Conservation (phyloP, 2,329 filamentous ascomycete species). For the Teratosphaeriaceae sp. region DNA sequence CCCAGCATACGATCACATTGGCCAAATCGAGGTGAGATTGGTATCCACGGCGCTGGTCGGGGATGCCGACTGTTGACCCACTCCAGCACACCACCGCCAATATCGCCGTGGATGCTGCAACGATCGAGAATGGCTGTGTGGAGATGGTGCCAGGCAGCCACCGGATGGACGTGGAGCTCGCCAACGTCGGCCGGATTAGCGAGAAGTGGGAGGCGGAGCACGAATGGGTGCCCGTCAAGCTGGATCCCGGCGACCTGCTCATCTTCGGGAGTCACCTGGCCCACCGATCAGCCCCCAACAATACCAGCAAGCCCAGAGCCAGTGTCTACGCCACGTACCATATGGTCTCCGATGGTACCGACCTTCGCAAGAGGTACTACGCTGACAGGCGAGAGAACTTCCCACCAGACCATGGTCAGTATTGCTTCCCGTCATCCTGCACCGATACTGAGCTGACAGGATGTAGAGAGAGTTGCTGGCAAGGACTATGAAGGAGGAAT, state of each 20-base stretch:
- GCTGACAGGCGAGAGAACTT: conserved; percentile 34
- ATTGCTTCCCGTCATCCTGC: background rate
- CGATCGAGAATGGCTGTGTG: conserved; percentile 32
- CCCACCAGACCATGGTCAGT: conserved; percentile 33
- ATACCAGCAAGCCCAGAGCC: conserved; percentile 29
- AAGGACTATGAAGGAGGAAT: conserved; percentile 22
- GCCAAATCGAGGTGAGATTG: conserved; percentile 36
- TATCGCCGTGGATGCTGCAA: conserved; percentile 34
- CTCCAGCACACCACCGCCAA: conserved; percentile 36
- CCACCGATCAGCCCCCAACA: conserved; percentile 33
- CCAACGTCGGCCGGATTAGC: conserved; percentile 30
- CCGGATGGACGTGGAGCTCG: conserved; percentile 30
- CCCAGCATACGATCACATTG: conserved; percentile 37
- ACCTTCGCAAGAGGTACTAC: conserved; percentile 39
- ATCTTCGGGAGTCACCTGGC: conserved; percentile 37
- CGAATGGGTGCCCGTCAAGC: conserved; percentile 29
- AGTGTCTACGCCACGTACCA: conserved; percentile 41
- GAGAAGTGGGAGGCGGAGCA: conserved; percentile 30
- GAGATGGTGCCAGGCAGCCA: conserved; percentile 37
- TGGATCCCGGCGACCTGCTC: conserved; percentile 31
- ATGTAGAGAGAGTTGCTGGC: conserved; percentile 14
- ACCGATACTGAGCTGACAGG: conserved; percentile 5
- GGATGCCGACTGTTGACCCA: too few species aligned
- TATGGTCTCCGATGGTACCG: conserved; percentile 30
- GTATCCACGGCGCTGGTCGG: too few species aligned